Base-by-base conservation (phyloP, 495 filamentous ascomycete genomes). In the Parachaetomium inaequale region DNA sequence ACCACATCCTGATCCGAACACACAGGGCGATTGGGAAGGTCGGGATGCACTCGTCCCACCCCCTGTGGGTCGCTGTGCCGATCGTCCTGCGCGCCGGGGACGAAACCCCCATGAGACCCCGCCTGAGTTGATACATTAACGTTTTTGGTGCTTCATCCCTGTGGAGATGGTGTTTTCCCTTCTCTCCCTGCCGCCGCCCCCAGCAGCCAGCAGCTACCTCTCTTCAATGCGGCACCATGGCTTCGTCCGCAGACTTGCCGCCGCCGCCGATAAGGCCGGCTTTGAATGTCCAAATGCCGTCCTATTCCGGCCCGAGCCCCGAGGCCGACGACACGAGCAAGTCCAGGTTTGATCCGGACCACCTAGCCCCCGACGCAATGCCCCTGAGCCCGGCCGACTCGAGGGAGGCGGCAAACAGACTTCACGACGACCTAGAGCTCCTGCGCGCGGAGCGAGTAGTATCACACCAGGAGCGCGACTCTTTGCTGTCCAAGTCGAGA, bases 381-480 rank as follows among this genome's bases (percentile, higher is more conserved):
- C 21, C 60, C 14, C 43, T 59, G 14, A 66, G 66, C 40, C 65
- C 66, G 8, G 34, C 29, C 5, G 71, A 66, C 17, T 64, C 75
- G 10, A 66, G 77, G 23, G 92, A 95, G 69, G 82, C 88, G 58
- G 86, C 86, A 7, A 82, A 83, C 63, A 82, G 90, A 32, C 74
- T 96, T 23, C 88, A 90, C 45, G 93, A 98, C 76, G 92, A 97
- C 69, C 73, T 97, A 31, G 86, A 90, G 42, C 78, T 97, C 56
- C 79, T 96, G 32, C 87, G 91, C 55, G 89, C 89, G 7, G 93
- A 98, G 77, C 85, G 87, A 4, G 80, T 90, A 38, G 88, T 87
- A 70, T 69, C 83, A 72, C 74, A 85, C 17, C 76, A 84, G 50
- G 77, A 79, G 32, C 76, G 73, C 6, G 63, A 70, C 49, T 55